Conservation (phyloP, 345 rosid species). For the Citrus cavaleriei region DNA sequence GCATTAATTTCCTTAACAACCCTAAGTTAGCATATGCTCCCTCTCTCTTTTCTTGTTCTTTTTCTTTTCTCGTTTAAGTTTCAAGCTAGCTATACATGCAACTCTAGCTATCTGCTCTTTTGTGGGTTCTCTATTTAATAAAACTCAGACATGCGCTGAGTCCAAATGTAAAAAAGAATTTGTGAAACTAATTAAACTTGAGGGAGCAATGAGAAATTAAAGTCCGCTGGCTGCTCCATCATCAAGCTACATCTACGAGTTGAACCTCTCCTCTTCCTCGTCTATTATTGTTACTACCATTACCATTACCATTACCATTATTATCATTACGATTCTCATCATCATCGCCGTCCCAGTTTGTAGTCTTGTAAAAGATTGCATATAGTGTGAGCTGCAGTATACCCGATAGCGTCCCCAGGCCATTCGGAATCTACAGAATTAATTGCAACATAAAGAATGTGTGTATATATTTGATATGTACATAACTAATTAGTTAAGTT, state of each 20-base stretch:
- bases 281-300: not conserved
- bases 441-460: no score
- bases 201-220: not conserved
- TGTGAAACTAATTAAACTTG: no score
- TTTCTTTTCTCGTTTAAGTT: no score
- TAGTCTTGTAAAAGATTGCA: conserved; percentile 34
- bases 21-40: no score
- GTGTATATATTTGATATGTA: no score
- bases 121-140: no score
- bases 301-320: not conserved
- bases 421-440: conserved; percentile 39
- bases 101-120: no score
- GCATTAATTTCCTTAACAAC: no score
- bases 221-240: not conserved
- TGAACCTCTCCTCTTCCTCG: not conserved
- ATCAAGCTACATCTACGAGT: not conserved
- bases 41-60: no score
- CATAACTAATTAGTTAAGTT: no score
- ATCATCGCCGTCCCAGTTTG: conserved; percentile 40
- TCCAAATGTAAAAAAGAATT: not conserved
- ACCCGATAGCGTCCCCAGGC: conserved; percentile 52
- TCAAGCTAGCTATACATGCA: no score
- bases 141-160: no score
- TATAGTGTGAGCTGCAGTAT: conserved; percentile 43
- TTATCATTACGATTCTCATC: not conserved